Evolutionary conservation across 148 eudicot species (phyloP).

Genomic region (Vaccinium corymbosum): DNA sequence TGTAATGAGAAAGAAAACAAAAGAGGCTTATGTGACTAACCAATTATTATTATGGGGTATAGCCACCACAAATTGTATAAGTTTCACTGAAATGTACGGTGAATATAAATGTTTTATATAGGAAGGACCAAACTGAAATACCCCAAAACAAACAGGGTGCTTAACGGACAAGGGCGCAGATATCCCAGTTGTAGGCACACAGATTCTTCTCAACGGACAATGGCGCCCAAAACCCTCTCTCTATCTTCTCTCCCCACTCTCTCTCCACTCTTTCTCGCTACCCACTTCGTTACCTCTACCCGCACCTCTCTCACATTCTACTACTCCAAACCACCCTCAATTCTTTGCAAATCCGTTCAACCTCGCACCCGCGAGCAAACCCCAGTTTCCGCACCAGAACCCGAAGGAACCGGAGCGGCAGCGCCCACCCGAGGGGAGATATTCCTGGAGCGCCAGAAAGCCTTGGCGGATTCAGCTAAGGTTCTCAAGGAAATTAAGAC

Average conservation of each 20-base stretch:
- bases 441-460: constrained; percentile 56
- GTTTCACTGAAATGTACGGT: too few species aligned
- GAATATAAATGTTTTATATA: too few species aligned
- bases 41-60: too few species aligned
- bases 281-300: constrained; percentile 26
- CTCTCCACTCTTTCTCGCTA: constrained; percentile 27
- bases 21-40: too few species aligned
- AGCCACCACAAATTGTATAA: too few species aligned
- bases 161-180: too few species aligned
- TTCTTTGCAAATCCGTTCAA: constrained; percentile 30
- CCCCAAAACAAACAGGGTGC: too few species aligned
- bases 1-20: too few species aligned
- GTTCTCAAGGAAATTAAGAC: constrained; percentile 35
- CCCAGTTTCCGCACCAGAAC: constrained; percentile 28
- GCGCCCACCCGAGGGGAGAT: constrained; percentile 72
- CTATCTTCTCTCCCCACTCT: constrained; percentile 30
- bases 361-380: constrained; percentile 22
- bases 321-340: constrained; percentile 25
- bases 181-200: not conserved
- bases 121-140: too few species aligned
- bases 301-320: constrained; percentile 19
- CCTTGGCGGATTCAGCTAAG: constrained; percentile 40
- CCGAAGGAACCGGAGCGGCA: constrained; percentile 60
- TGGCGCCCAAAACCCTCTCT: constrained; percentile 51
- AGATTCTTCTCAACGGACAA: constrained; percentile 15